These are phyloP conservation scores for Biscutella laevigata DNA, from an alignment of 441 rosid species.

Conservation along the genomic window DNA sequence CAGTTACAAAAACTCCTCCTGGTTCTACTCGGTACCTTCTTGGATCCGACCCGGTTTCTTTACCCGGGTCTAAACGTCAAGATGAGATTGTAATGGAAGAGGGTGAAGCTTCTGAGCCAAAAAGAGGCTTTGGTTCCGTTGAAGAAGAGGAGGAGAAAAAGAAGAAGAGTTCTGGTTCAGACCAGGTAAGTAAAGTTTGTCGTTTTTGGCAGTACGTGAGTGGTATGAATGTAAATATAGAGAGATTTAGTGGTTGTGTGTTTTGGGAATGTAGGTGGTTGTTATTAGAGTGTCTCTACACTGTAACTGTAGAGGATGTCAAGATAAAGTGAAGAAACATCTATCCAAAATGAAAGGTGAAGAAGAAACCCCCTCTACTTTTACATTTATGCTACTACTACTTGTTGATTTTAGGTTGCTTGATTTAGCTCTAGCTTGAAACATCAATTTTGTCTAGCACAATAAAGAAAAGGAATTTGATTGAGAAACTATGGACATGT, in stretches of 20 bases:
- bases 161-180: conserved; percentile 37
- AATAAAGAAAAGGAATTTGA: not conserved
- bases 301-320: conserved; percentile 71
- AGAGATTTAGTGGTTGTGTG: not conserved
- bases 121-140: not conserved
- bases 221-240: conserved; percentile 17
- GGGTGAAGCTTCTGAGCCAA: conserved; percentile 24
- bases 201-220: not conserved
- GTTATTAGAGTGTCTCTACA: conserved; percentile 85
- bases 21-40: conserved; percentile 71
- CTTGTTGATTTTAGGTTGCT: not conserved
- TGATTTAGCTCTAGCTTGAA: not conserved
- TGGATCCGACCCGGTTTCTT: conserved; percentile 27
- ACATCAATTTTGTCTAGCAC: not conserved
- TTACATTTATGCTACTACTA: not conserved
- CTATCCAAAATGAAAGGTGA: conserved; percentile 85
- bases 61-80: conserved; percentile 33
- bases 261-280: conserved; percentile 22
- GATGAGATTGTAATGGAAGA: conserved; percentile 30
- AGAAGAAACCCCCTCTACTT: not conserved
- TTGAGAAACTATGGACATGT: not conserved
- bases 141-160: conserved; percentile 21
- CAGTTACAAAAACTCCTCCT: too few species aligned
- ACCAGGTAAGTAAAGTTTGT: conserved; percentile 19
- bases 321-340: conserved; percentile 86